Evolutionary conservation across 148 eudicot genomes (phyloP).

Genomic region (Fagopyrum esculentum): DNA sequence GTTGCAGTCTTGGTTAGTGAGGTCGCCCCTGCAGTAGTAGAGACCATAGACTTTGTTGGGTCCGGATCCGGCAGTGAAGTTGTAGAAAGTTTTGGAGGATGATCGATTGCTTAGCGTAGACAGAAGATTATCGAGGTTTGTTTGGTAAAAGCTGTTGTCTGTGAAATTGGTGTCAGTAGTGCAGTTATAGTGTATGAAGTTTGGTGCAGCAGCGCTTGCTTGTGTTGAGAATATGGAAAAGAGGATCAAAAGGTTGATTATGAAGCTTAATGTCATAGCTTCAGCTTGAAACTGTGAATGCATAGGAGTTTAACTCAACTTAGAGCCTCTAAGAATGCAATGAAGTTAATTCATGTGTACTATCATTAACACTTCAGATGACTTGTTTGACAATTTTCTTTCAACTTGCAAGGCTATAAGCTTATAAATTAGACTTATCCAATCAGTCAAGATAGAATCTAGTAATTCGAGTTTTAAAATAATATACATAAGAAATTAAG

Average conservation of each 20-base stretch:
- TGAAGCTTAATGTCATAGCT: not conserved
- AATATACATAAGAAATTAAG: no score
- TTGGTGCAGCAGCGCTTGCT: not conserved
- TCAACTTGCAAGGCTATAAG: no score
- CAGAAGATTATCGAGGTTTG: not conserved
- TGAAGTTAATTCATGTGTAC: no score
- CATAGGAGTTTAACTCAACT: no score
- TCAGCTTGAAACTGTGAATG: not conserved
- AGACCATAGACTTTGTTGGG: not conserved
- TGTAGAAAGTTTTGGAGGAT: conserved; percentile 6
- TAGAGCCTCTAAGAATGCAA: no score
- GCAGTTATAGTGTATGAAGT: not conserved
- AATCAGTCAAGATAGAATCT: no score
- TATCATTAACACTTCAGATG: no score
- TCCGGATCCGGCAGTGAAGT: not conserved
- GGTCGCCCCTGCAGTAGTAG: conserved; percentile 8
- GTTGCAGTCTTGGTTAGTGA: not conserved
- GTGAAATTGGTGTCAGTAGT: not conserved
- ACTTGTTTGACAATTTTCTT: no score
- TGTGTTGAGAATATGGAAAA: not conserved
- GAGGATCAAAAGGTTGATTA: not conserved
- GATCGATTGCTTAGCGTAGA: not conserved
- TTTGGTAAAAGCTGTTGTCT: not conserved
- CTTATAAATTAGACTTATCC: no score
- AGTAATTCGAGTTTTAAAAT: no score